Conservation (phyloP, 73 alveolate genomes). For the Uronychia binucleata region DNA sequence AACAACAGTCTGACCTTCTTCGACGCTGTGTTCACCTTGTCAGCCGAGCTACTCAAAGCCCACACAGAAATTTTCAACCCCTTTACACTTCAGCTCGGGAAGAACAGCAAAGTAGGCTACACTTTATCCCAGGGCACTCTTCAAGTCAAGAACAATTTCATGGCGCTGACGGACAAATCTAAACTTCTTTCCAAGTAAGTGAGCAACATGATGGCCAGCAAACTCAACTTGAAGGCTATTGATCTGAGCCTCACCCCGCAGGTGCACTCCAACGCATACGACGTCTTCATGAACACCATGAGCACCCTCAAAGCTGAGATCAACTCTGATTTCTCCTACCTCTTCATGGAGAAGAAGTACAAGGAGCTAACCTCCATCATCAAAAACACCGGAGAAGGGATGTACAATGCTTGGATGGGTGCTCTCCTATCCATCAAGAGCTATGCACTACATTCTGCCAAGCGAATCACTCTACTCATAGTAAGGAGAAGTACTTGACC, state of each 20-base stretch:
- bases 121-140: not conserved
- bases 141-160: constrained; percentile 24
- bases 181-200: constrained; percentile 9
- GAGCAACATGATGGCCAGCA: not conserved
- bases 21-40: not conserved
- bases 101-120: not conserved
- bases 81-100: not conserved
- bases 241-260: constrained; percentile 8
- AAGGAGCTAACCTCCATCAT: constrained; percentile 19
- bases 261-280: constrained; percentile 34
- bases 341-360: constrained; percentile 44
- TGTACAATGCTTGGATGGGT: not conserved
- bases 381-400: not conserved
- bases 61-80: not conserved
- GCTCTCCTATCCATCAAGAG: not conserved
- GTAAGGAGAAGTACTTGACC: not conserved
- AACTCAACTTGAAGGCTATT: not conserved
- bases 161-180: constrained; percentile 39
- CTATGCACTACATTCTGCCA: not conserved
- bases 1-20: not conserved
- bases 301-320: constrained; percentile 11
- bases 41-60: not conserved
- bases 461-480: not conserved
- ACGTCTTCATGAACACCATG: not conserved
- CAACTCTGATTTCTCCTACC: constrained; percentile 33